Conservation (phyloP, 2,329 filamentous ascomycete genomes). For the Fusarium liriodendri region DNA sequence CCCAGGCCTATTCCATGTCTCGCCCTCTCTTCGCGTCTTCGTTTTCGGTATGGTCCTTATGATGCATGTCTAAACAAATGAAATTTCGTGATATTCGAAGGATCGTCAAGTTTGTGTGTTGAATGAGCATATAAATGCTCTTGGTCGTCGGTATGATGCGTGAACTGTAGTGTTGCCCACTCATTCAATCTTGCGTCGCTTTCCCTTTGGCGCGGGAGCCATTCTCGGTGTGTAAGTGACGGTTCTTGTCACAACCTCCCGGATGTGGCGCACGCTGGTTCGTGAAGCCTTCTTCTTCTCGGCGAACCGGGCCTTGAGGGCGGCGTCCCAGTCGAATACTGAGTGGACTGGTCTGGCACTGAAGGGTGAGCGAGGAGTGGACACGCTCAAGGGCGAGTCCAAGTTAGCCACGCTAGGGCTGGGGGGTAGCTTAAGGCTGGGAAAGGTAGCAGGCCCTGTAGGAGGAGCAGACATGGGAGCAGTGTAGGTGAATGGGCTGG, state of each 20-base stretch:
- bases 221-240: slow-evolving; percentile 91
- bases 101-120: slow-evolving; percentile 33
- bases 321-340: slow-evolving; percentile 82
- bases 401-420: slow-evolving; percentile 76
- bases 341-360: slow-evolving; percentile 74
- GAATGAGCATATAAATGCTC: slow-evolving; percentile 9
- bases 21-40: slow-evolving; percentile 22
- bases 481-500: slow-evolving; percentile 64
- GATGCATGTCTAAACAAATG: slow-evolving; percentile 44
- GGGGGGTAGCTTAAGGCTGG: slow-evolving; percentile 80
- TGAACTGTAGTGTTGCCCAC: slow-evolving; percentile 1
- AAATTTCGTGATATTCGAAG: slow-evolving; percentile 39
- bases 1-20: slow-evolving; percentile 28
- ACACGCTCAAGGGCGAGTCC: slow-evolving; percentile 76
- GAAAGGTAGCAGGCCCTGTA: slow-evolving; percentile 69
- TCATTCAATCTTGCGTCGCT: slow-evolving; percentile 79
- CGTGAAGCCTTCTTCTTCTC: slow-evolving; percentile 69
- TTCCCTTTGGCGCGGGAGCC: slow-evolving; percentile 90
- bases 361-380: slow-evolving; percentile 76
- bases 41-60: slow-evolving; percentile 33
- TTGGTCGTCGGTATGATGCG: slow-evolving; percentile 14
- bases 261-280: slow-evolving; percentile 76
- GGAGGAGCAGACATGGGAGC: slow-evolving; percentile 69
- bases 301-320: slow-evolving; percentile 73
- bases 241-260: slow-evolving; percentile 93